Base-by-base conservation (phyloP, 2,329 filamentous ascomycete genomes). In the Elsinoe perseae region DNA sequence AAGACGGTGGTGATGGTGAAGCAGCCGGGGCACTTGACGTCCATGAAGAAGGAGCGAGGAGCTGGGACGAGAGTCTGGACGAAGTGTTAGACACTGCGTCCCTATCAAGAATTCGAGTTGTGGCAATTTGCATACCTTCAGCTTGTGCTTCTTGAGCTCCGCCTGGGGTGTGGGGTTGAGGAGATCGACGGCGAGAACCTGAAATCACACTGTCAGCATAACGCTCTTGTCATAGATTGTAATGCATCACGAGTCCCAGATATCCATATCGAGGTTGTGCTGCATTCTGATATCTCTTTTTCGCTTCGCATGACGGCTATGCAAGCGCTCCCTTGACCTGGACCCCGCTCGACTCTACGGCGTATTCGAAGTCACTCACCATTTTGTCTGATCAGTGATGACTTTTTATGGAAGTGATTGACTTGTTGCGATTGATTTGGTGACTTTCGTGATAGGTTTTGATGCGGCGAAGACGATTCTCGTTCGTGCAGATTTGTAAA, bases 1-100 rank as follows among this genome's bases (percentile, higher is more conserved):
- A 97, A 98, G 79, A 98, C 93, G 77, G 93, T 98, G 77, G 93
- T 98, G 85, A 98, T 98, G 78, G 91, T 96, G 87, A 97, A 98
- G 89, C 93, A 98, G 73, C 93, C 93, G 76, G 93, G 93, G 88
- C 93, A 98, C 87, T 98, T 98, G 83, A 98, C 93, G 76, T 98
- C 93, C 93, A 98, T 98, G 89, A 98, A 98, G 88, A 97, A 98
- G 68, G 92, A 97, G 77, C 93, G 89, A 72, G 93, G 93, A 66
- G 84, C 86, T 71, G 93, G 93, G 75, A 98, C 93, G 71, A 98
- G 88, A 68, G 63, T 66, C 66, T 68, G 59, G 21, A 48, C 32
- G 43, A 30, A 50, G 27, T 46, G 28, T 59, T 54, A 54, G 56
- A 42, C n/a, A 21, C 48, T 38, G 28, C 18, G 25, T 30, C 14